phyloP scores from a whole-genome alignment of 1,284 basidiomycete genomes.

The Ganoderma multipileum region DNA sequence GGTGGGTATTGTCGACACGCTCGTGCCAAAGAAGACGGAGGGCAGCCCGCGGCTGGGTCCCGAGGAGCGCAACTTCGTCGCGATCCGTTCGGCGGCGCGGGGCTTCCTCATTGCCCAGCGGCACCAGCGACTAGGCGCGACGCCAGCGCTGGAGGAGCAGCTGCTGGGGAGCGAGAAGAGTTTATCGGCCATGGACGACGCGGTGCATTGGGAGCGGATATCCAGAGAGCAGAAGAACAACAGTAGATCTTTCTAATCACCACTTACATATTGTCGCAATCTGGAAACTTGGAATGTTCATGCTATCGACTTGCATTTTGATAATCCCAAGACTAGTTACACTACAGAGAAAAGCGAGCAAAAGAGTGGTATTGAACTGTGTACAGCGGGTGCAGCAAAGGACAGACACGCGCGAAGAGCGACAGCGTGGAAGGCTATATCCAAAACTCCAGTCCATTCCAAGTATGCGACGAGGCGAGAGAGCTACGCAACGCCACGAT shows the following conservation, averaged over 20 bases:
- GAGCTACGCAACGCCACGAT: conserved; percentile 5
- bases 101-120: conserved; percentile 20
- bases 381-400: conserved; percentile 1
- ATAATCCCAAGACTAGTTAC: neutral
- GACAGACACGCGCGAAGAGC: neutral
- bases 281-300: neutral
- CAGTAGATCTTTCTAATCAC: conserved; percentile 6
- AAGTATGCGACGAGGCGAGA: conserved; percentile 4
- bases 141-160: conserved; percentile 32
- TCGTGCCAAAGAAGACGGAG: conserved; percentile 29
- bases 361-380: conserved; percentile 2
- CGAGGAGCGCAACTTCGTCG: conserved; percentile 31
- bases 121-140: conserved; percentile 17
- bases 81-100: conserved; percentile 29
- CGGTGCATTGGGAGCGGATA: conserved; percentile 25
- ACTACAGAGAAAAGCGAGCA: neutral
- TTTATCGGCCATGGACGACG: conserved; percentile 30
- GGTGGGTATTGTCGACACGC: conserved; percentile 30
- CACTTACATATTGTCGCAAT: neutral
- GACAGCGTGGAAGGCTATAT: neutral
- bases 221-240: conserved; percentile 13
- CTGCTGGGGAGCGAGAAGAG: conserved; percentile 30
- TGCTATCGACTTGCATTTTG: neutral
- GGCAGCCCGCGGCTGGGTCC: conserved; percentile 9
- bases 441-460: conserved; percentile 19